Evolutionary conservation across 805 yeast species (phyloP).

Genomic region (Kregervanrija delftensis): DNA sequence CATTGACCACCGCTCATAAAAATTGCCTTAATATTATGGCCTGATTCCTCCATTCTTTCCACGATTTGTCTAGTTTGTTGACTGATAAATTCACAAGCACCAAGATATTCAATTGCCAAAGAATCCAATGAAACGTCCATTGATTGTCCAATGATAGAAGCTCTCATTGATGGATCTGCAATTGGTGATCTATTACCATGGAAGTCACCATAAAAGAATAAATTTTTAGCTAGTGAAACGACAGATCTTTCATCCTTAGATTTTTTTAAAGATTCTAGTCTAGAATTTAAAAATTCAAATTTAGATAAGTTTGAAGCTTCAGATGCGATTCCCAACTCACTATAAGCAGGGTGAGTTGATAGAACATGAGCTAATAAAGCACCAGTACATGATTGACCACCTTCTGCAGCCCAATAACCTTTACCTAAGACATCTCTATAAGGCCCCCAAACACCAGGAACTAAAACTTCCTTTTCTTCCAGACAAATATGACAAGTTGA

Average conservation of each 20-base stretch:
- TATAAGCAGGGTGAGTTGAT: constrained; percentile 81
- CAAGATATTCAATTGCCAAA: constrained; percentile 79
- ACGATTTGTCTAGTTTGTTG: constrained; percentile 96
- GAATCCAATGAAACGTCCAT: constrained; percentile 86
- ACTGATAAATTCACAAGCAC: constrained; percentile 95
- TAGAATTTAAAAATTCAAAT: constrained; percentile 76
- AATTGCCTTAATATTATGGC: constrained; percentile 69
- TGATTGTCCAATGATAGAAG: constrained; percentile 84
- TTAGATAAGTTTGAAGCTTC: constrained; percentile 63
- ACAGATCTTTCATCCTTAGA: constrained; percentile 61
- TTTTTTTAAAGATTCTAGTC: constrained; percentile 57
- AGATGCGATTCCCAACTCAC: constrained; percentile 60
- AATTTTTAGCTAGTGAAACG: constrained; percentile 72
- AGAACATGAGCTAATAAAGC: constrained; percentile 85
- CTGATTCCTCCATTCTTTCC: constrained; percentile 72
- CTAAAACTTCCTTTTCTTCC: constrained; percentile 80
- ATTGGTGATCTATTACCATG: constrained; percentile 98
- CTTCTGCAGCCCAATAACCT: constrained; percentile 92
- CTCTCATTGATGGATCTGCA: constrained; percentile 91
- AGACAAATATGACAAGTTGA: constrained; percentile 93
- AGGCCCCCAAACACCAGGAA: constrained; percentile 98
- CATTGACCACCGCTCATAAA: constrained; percentile 97
- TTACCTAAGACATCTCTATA: constrained; percentile 90
- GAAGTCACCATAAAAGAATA: constrained; percentile 92
- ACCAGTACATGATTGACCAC: constrained; percentile 98